Conservation (phyloP, 1,284 basidiomycete genomes). For the Apiotrichum domesticum region DNA sequence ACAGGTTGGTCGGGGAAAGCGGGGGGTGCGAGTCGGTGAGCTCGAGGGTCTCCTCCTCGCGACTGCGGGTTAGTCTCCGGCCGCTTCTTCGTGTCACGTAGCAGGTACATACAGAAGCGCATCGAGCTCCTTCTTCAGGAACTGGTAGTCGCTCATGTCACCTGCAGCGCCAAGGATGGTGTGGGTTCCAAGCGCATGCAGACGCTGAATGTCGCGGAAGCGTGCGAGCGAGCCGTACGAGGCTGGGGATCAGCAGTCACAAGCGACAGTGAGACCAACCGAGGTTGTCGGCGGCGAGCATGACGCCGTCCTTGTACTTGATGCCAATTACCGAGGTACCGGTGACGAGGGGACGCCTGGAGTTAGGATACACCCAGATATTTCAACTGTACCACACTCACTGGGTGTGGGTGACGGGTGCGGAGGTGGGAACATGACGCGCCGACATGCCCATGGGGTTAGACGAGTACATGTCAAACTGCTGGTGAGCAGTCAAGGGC, state of each 20-base stretch:
- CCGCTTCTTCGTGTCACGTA: too few relatives aligned
- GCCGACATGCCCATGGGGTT: slow-evolving; percentile 22
- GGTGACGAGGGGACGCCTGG: slow-evolving; percentile 88
- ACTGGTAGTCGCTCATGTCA: slow-evolving; percentile 98
- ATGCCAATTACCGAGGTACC: slow-evolving; percentile 92
- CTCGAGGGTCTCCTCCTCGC: slow-evolving; percentile 56
- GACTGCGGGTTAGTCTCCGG: slow-evolving; percentile 37
- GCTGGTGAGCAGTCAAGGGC: slow-evolving; percentile 32
- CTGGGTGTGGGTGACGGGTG: slow-evolving; percentile 25
- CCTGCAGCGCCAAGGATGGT: slow-evolving; percentile 89
- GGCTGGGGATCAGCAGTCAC: slow-evolving; percentile 52
- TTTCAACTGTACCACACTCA: slow-evolving; percentile 1
- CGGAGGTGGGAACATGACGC: slow-evolving; percentile 9
- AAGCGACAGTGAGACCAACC: slow-evolving; percentile 51
- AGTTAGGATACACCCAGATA: neutral
- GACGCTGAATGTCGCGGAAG: slow-evolving; percentile 89
- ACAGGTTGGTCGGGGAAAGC: slow-evolving; percentile 83
- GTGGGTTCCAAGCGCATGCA: slow-evolving; percentile 71
- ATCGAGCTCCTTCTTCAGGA: slow-evolving; percentile 64
- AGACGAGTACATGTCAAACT: slow-evolving; percentile 40
- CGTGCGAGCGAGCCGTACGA: slow-evolving; percentile 96
- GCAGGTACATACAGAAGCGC: slow-evolving; percentile 34
- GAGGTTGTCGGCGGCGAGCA: slow-evolving; percentile 98
- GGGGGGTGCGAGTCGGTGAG: slow-evolving; percentile 73
- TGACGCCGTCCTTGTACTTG: slow-evolving; percentile 92